phyloP scores from a whole-genome alignment of 2,329 filamentous ascomycete species.

The Escovopsis weberi region DNA sequence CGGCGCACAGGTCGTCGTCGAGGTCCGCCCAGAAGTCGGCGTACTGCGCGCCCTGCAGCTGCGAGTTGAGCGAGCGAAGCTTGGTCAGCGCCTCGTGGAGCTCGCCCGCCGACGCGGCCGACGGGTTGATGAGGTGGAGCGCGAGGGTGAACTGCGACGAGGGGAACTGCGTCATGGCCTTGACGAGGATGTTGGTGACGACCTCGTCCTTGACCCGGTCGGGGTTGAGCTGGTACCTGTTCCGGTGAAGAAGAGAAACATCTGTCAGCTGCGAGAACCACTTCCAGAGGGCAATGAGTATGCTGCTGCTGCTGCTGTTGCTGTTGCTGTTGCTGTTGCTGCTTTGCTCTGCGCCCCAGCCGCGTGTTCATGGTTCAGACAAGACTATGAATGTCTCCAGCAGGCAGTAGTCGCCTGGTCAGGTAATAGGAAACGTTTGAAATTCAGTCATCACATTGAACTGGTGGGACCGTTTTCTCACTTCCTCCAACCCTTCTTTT shows the following conservation, averaged over 20 bases:
- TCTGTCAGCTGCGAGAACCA: no score
- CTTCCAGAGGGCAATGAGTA: constrained; percentile 1
- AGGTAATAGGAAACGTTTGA: constrained; percentile 99
- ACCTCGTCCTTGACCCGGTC: constrained; percentile 94
- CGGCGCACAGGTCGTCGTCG: constrained; percentile 92
- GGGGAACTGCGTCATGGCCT: constrained; percentile 93
- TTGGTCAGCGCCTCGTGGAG: constrained; percentile 86
- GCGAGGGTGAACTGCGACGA: constrained; percentile 88
- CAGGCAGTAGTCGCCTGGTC: constrained; percentile 34
- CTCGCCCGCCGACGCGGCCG: constrained; percentile 50
- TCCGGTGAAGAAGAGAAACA: not conserved
- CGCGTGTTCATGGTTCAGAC: constrained; percentile 41
- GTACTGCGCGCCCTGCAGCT: constrained; percentile 86
- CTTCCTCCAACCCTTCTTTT: no score
- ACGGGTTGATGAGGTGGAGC: constrained; percentile 82
- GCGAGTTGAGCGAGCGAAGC: constrained; percentile 67
- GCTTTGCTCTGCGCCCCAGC: no score
- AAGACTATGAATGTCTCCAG: constrained; percentile 41
- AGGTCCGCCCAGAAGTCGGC: constrained; percentile 83
- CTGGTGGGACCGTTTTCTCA: not conserved
- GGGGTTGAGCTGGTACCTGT: constrained; percentile 98
- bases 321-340: not conserved
- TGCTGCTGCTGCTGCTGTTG: not conserved
- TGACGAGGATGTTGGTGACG: constrained; percentile 97
- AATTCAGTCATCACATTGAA: constrained; percentile 54